Conservation (phyloP, 805 yeast genomes). For the Wickerhamomyces silvicola region DNA sequence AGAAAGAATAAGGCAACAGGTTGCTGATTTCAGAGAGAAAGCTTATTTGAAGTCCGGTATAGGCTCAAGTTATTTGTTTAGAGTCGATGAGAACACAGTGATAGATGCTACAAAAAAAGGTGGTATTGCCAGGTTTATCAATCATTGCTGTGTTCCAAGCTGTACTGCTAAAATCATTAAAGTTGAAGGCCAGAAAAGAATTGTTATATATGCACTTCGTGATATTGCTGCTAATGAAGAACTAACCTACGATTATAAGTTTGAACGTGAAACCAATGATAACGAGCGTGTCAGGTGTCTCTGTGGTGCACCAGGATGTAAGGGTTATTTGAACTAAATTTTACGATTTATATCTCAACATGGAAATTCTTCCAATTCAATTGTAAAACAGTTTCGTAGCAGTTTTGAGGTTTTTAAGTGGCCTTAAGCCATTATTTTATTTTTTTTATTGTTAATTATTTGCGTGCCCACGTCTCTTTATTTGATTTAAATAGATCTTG, state of each 20-base stretch:
- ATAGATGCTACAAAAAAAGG: conserved; percentile 97
- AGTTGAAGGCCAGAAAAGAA: conserved; percentile 89
- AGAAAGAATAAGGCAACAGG: conserved; percentile 86
- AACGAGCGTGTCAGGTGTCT: conserved; percentile 84
- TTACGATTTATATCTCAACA: neutral
- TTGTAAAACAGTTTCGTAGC: no score
- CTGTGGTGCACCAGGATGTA: conserved; percentile 94
- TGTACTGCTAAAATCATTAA: conserved; percentile 95
- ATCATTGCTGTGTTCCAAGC: conserved; percentile 96
- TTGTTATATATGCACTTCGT: conserved; percentile 87
- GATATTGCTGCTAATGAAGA: conserved; percentile 89
- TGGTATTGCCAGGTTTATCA: conserved; percentile 93
- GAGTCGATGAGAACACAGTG: conserved; percentile 90
- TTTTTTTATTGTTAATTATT: no score
- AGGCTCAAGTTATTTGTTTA: conserved; percentile 88
- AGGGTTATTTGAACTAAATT: conserved; percentile 72
- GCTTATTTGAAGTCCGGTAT: conserved; percentile 84
- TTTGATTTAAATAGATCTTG: no score
- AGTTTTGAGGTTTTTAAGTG: no score
- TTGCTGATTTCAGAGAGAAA: conserved; percentile 88
- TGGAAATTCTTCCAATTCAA: neutral
- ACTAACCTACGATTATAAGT: conserved; percentile 91
- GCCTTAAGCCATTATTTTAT: no score
- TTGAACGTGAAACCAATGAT: conserved; percentile 85
- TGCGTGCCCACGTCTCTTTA: no score